Percentiles rank a stretch among this genome's conserved stretches.
These are phyloP conservation scores for Trichosporon sp. DNA, from an alignment of 1,284 basidiomycete species.

Conservation along the genomic window DNA sequence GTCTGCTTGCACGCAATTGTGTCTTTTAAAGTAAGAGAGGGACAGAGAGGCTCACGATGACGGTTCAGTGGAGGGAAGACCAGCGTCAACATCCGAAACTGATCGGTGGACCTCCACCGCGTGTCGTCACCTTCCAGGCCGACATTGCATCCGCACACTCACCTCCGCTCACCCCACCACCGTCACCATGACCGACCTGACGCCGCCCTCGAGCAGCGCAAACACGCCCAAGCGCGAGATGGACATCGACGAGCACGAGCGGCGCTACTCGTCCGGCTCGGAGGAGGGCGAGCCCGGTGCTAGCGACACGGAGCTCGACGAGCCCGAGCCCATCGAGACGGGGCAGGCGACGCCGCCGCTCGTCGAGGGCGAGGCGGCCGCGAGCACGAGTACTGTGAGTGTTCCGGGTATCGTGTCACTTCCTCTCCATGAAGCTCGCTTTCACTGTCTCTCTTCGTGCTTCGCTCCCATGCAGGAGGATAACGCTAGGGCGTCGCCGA, in stretches of 20 bases:
- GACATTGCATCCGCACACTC: not conserved
- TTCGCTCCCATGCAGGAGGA: no score
- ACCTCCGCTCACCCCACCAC: not conserved
- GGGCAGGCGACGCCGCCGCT: slow-evolving; percentile 4
- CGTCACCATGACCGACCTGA: slow-evolving; percentile 16
- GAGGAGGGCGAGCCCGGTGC: slow-evolving; percentile 11
- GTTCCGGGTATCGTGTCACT: no score
- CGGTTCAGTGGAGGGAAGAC: not conserved
- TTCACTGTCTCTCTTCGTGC: no score
- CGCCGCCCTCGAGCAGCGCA: slow-evolving; percentile 28
- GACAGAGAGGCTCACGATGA: not conserved
- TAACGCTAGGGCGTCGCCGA: no score
- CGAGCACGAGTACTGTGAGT: slow-evolving; percentile 9
- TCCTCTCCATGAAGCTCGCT: no score
- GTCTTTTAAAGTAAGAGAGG: not conserved
- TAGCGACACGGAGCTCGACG: slow-evolving; percentile 13
- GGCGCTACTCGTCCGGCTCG: not conserved
- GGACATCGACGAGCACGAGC: slow-evolving; percentile 9
- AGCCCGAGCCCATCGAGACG: slow-evolving; percentile 10
- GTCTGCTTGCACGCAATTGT: no score
- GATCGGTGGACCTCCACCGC: slow-evolving; percentile 2
- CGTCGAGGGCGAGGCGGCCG: slow-evolving; percentile 5
- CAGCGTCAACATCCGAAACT: not conserved
- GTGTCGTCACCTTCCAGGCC: slow-evolving; percentile 1
- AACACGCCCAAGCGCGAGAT: slow-evolving; percentile 28